Evolutionary conservation across 768 basidiomycete species (phyloP).

Genomic region (Boletellus sp.): DNA sequence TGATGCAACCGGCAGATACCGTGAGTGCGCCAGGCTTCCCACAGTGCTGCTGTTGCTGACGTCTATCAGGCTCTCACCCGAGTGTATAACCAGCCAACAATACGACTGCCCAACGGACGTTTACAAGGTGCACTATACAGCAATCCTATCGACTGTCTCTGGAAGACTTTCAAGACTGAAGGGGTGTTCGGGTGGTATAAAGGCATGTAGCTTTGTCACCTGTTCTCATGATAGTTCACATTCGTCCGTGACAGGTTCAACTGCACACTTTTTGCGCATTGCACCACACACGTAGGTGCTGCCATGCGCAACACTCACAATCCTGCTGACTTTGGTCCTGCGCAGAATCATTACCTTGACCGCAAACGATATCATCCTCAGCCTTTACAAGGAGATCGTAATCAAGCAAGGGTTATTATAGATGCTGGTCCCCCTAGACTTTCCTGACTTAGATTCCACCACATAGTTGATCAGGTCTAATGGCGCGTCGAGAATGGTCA

Average conservation of each 20-base stretch:
- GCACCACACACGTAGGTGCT: constrained; percentile 80
- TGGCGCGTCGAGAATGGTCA: too few relatives aligned
- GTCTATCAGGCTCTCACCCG: constrained; percentile 71
- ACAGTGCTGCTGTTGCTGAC: background rate
- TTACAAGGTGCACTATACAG: constrained; percentile 76
- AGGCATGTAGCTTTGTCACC: constrained; percentile 40
- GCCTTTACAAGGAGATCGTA: constrained; percentile 53
- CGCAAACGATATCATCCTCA: constrained; percentile 74
- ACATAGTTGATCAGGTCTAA: background rate
- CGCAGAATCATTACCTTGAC: constrained; percentile 85
- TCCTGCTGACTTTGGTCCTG: constrained; percentile 1
- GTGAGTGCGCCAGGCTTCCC: constrained; percentile 39
- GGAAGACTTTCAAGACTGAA: constrained; percentile 91
- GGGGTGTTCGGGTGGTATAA: constrained; percentile 96
- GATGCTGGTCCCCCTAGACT: background rate
- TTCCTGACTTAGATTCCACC: background rate
- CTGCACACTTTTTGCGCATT: constrained; percentile 90
- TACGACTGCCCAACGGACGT: constrained; percentile 63
- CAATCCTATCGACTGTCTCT: constrained; percentile 93
- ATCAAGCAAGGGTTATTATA: constrained; percentile 12
- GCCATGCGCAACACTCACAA: background rate
- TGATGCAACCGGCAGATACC: constrained; percentile 95
- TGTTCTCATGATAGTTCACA: background rate
- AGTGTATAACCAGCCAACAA: constrained; percentile 94
- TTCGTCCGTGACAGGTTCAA: constrained; percentile 56